A percentile compares a stretch with the other conserved stretches of the same genome.
These are phyloP conservation scores for Chaetomium sp. DNA, from an alignment of 2,329 filamentous ascomycete genomes.

Conservation along the genomic window DNA sequence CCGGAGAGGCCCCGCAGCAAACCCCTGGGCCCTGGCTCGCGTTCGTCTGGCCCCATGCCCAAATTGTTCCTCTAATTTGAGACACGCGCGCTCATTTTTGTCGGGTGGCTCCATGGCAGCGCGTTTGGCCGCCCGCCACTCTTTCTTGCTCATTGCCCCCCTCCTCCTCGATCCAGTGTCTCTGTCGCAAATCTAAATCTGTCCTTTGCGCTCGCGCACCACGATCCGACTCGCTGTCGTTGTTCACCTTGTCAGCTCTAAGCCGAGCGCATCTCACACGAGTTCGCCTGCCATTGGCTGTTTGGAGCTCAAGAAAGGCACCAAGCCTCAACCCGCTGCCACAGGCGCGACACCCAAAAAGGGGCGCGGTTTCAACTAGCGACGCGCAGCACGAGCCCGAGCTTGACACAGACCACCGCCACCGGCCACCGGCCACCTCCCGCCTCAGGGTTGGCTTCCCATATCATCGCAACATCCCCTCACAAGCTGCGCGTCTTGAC, in stretches of 20 bases:
- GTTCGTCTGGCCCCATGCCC: slow-evolving; percentile 12
- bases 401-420: not conserved
- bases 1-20: slow-evolving; percentile 9
- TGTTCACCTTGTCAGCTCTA: not conserved
- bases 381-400: not conserved
- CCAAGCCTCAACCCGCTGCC: not conserved
- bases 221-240: not conserved
- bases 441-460: too few relatives aligned
- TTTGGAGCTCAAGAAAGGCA: not conserved
- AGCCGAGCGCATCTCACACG: not conserved
- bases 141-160: not conserved
- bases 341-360: not conserved
- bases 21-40: slow-evolving; percentile 14
- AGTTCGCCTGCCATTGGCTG: not conserved
- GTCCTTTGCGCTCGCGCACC: not conserved
- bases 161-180: slow-evolving; percentile 4
- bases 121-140: slow-evolving; percentile 14
- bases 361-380: not conserved
- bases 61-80: slow-evolving; percentile 23
- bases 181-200: not conserved
- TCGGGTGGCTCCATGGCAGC: slow-evolving; percentile 20
- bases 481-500: slow-evolving; percentile 11
- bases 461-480: not conserved
- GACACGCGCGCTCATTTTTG: slow-evolving; percentile 18
- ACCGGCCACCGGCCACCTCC: not conserved